phyloP scores from a whole-genome alignment of 2,329 filamentous ascomycete genomes.

The Ceratocystis cubensis region DNA sequence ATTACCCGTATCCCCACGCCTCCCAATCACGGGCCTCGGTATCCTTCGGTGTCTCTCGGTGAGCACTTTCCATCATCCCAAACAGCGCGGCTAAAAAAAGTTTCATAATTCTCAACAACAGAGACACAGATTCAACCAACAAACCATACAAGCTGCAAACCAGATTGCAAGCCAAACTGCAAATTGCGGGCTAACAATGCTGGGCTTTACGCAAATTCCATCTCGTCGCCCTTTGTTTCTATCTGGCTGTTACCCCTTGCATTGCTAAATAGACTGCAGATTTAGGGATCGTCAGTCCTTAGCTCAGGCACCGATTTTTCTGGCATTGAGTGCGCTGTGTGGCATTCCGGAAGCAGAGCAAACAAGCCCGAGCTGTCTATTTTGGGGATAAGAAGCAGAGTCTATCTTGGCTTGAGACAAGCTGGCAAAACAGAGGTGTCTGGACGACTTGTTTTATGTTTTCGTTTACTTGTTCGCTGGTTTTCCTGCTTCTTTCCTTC shows the following conservation, averaged over 20 bases:
- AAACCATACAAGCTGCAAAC: no score
- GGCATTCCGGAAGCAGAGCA: background rate
- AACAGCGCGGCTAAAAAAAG: constrained; percentile 4
- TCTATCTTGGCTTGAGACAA: background rate
- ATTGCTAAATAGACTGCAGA: constrained; percentile 6
- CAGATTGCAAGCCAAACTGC: background rate
- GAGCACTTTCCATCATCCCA: background rate
- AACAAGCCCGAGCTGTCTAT: background rate
- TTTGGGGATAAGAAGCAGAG: background rate
- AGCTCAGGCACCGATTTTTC: constrained; percentile 1
- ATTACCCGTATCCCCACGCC: background rate
- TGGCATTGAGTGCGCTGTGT: constrained; percentile 3
- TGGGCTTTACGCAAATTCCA: constrained; percentile 5
- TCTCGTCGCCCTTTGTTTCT: background rate
- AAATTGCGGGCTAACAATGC: background rate
- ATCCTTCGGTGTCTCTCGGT: background rate
- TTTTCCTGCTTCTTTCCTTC: background rate
- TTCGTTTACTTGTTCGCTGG: background rate
- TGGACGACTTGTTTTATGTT: background rate
- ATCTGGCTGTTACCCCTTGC: background rate
- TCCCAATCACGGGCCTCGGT: background rate
- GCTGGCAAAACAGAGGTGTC: background rate
- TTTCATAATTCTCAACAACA: background rate
- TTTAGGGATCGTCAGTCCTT: constrained; percentile 2
- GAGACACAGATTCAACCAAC: background rate